These are phyloP conservation scores for Cladophialophora yegresii DNA, from an alignment of 2,329 filamentous ascomycete species.

Conservation along the genomic window DNA sequence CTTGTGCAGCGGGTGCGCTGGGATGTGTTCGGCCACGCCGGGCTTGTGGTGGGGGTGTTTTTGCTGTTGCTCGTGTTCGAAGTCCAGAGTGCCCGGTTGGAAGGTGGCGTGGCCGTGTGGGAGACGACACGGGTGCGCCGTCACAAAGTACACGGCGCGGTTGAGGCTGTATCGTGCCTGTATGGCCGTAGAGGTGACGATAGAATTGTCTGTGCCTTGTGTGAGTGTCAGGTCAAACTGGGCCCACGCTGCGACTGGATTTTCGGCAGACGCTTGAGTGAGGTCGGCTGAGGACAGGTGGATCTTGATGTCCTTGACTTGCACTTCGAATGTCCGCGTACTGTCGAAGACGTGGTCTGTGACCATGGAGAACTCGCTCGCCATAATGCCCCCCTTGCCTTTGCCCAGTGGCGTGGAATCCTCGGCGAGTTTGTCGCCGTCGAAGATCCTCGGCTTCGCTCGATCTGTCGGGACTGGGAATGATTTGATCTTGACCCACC, in stretches of 20 bases:
- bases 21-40: slow-evolving; percentile 30
- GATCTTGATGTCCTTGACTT: slow-evolving; percentile 36
- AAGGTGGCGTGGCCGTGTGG: slow-evolving; percentile 43
- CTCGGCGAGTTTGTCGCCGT: slow-evolving; percentile 44
- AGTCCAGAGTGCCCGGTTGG: slow-evolving; percentile 17
- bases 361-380: slow-evolving; percentile 45
- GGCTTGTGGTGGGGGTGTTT: slow-evolving; percentile 23
- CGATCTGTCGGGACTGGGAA: slow-evolving; percentile 40
- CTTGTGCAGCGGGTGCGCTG: slow-evolving; percentile 34
- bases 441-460: slow-evolving; percentile 47
- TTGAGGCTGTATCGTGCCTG: slow-evolving; percentile 46
- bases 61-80: slow-evolving; percentile 18
- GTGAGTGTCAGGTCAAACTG: slow-evolving; percentile 24
- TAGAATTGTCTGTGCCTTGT: slow-evolving; percentile 38
- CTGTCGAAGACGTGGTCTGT: slow-evolving; percentile 38
- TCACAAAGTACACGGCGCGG: slow-evolving; percentile 57
- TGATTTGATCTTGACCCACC: slow-evolving; percentile 55
- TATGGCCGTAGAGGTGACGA: slow-evolving; percentile 28
- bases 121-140: slow-evolving; percentile 56
- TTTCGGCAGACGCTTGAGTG: slow-evolving; percentile 21
- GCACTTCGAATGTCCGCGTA: slow-evolving; percentile 24
- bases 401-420: slow-evolving; percentile 47
- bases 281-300: slow-evolving; percentile 32
- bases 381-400: slow-evolving; percentile 42
- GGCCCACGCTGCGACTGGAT: slow-evolving; percentile 33